Conservation (phyloP, 306 rosid species). For the Parietaria judaica region DNA sequence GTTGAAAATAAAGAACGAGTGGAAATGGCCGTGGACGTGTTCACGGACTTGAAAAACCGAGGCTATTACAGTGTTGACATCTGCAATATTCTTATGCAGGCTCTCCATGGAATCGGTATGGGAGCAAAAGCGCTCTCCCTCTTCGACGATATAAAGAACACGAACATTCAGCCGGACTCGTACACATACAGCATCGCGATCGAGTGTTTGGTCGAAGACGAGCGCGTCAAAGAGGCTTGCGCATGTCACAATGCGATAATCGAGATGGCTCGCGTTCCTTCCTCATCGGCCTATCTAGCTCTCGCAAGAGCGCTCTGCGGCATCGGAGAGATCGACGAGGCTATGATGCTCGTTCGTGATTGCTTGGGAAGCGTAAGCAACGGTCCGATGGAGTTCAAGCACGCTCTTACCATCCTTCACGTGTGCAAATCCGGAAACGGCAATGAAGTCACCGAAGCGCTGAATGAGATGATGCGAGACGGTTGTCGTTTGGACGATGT, state of each 20-base stretch:
- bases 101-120: conserved; percentile 45
- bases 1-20: conserved; percentile 41
- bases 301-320: conserved; percentile 62
- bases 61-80: conserved; percentile 39
- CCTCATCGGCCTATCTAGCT: conserved; percentile 45
- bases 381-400: conserved; percentile 69
- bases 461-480: conserved; percentile 68
- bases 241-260: conserved; percentile 54
- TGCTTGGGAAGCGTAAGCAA: conserved; percentile 54
- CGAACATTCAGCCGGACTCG: conserved; percentile 35
- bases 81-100: conserved; percentile 52
- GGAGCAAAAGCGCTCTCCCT: conserved; percentile 45
- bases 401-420: conserved; percentile 55
- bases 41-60: conserved; percentile 39
- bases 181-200: conserved; percentile 41
- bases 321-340: conserved; percentile 67
- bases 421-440: conserved; percentile 49
- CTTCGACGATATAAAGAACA: conserved; percentile 46
- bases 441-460: conserved; percentile 45
- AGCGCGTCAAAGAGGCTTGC: conserved; percentile 56
- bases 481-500: conserved; percentile 46
- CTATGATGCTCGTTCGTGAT: conserved; percentile 65
- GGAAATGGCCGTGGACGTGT: conserved; percentile 35
- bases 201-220: conserved; percentile 47
- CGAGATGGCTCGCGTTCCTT: conserved; percentile 67